Base-by-base conservation (phyloP, 148 eudicot species). In the Spergularia bocconei region DNA sequence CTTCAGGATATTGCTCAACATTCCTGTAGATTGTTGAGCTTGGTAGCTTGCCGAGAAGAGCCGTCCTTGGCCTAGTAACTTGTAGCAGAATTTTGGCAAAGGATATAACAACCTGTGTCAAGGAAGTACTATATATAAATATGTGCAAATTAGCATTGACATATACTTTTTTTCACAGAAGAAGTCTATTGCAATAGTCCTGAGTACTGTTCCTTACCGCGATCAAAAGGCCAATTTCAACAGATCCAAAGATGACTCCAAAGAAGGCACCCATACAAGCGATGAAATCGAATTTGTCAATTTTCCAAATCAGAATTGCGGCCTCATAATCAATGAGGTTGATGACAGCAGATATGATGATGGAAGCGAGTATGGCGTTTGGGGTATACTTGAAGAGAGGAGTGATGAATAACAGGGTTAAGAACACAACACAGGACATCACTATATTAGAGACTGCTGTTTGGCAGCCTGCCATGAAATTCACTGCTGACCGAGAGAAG, bases 401-500 rank as follows among this genome's bases (percentile, higher is more conserved):
- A 23, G 98, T 93, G 33, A 93, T 64, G 69, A 93, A 86, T 51
- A 70, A 51, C 78, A 93, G 70, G 2, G 98, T 88, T 44, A 93
- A 78, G 57, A 93, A 79, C 33, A 93, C 92, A 25, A 89, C 82
- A 16, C 75, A 8, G 8, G 97, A 89, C 98, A 93, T 93, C 61
- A 93, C 78, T 4, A 93, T 84, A 80, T 93, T 93, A 1, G 98
- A 93, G 48, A 89, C 87, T 12, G 91, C 92, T 14, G 98, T 89
- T 79, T 86, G 85, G 82, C 98, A 93, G 48, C 98, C 98, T 38
- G 98, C 90, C 93, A 89, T 91, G 86, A 75, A 91, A 69, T 93
- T 93, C 29, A 93, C 98, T 14, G 98, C 98, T 52, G 98, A 91
- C 13, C 98, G 87, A 48, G 98, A 93, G 81, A 93, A 93, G 29